Conservation (phyloP, 108 stramenopile species). For the Schizochytrium sp. region DNA sequence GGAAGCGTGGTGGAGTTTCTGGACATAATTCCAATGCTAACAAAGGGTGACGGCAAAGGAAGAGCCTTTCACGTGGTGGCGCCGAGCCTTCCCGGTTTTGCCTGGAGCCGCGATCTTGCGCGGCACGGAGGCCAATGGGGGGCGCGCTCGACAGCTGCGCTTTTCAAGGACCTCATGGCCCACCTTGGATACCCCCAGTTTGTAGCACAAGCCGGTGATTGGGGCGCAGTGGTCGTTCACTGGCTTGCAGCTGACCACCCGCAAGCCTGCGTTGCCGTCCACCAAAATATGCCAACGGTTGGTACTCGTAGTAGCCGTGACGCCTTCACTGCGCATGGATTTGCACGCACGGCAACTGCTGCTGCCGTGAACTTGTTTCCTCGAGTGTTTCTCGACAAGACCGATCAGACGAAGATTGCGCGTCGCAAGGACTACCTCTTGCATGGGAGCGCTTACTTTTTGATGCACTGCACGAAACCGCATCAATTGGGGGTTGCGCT, state of each 20-base stretch:
- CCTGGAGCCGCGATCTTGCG: neutral
- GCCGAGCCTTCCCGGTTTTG: neutral
- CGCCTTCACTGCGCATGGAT: neutral
- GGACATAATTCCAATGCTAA: neutral
- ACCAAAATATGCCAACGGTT: neutral
- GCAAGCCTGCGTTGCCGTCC: neutral
- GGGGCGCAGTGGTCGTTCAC: neutral
- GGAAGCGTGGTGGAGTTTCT: neutral
- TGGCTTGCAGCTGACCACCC: neutral
- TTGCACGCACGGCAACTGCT: neutral
- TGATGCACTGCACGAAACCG: neutral
- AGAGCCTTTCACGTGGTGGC: conserved; percentile 1
- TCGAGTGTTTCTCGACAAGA: neutral
- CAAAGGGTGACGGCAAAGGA: neutral
- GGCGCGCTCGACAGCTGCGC: neutral
- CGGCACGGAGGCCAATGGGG: neutral
- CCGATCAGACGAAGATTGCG: neutral
- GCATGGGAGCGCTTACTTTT: neutral
- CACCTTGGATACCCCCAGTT: neutral
- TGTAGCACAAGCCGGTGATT: neutral
- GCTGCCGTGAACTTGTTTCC: neutral
- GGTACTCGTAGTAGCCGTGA: neutral
- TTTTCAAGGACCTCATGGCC: neutral
- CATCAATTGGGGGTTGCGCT: neutral
- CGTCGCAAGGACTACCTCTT: neutral